Evolutionary conservation across 345 rosid genomes (phyloP), one percentile per base, ranked within the genome.

Genomic region (Populus alba): DNA sequence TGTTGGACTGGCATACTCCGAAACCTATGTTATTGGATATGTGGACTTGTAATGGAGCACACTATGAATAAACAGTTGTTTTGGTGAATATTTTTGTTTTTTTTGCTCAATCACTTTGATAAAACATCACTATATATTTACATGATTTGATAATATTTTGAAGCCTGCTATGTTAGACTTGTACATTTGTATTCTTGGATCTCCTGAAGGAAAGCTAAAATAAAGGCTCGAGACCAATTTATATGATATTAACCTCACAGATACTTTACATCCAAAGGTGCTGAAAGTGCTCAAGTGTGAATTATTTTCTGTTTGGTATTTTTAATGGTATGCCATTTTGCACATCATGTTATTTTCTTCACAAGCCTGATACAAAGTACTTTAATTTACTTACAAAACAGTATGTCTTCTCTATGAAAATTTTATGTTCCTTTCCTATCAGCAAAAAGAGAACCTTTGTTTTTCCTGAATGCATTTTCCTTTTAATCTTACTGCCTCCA

Each of bases 401-500:
- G 6, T 47, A 15, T 53, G 59, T 6, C 1, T 20, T 6, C 29
- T 27, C 31, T 27, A 16, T 63, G 69, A 33, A 27, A 29, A 20
- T 8, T 68, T n/a, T 35, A 7, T 68, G 39, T 38, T 35, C 15
- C n/a, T 38, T 35, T 31, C 39, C 23, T 53, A 18, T 20, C 23
- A 20, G 59, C 59, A 53, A 53, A 53, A 53, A 2, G 23, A 7
- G 22, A 51, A 51, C 59, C n/a, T 20, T 53, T 67, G 47, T 25
- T 66, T 65, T 67, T 18, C 22, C 39, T 15, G 1, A 13, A 37
- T 41, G 6, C 35, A 0, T 22, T 74, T 59, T 61, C 47, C 53
- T 76, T 78, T 16, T 18, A 38, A 72, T 75, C 23, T 59, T 74
- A 13, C 62, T 68, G 38, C 68, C 66, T 43, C 78, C 80, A 96